Evolutionary conservation across 495 filamentous ascomycete species (phyloP).

Genomic region (Penicillium chermesinum): DNA sequence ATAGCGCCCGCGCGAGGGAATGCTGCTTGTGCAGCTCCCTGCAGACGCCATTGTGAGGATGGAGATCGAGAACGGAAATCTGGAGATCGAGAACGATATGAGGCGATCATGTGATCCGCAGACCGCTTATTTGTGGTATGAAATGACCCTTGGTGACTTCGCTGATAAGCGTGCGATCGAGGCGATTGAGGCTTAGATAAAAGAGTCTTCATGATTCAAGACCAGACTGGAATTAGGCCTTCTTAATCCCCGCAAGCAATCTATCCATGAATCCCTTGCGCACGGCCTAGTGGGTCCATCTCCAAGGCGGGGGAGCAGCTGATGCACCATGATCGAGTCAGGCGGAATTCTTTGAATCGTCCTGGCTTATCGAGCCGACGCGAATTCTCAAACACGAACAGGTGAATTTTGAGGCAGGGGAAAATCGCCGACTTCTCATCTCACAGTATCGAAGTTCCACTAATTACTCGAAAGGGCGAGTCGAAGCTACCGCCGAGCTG

Average conservation of each 20-base stretch:
- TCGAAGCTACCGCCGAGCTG: background rate
- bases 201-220: no score
- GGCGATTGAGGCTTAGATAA: no score
- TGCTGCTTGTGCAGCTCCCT: slow-evolving; percentile 1
- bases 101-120: background rate
- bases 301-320: no score
- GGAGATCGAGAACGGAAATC: background rate
- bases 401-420: background rate
- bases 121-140: no score
- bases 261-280: no score
- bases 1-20: slow-evolving; percentile 21
- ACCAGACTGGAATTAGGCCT: no score
- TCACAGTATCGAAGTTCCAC: background rate
- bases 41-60: slow-evolving; percentile 10
- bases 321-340: no score
- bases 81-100: background rate
- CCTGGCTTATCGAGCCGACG: background rate
- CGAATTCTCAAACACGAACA: background rate
- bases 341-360: background rate
- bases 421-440: background rate
- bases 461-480: background rate
- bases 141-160: no score
- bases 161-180: no score
- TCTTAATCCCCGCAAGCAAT: no score
- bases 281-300: background rate